Base-by-base conservation (phyloP, 139 green algal species). In the Zygnema cylindricum region DNA sequence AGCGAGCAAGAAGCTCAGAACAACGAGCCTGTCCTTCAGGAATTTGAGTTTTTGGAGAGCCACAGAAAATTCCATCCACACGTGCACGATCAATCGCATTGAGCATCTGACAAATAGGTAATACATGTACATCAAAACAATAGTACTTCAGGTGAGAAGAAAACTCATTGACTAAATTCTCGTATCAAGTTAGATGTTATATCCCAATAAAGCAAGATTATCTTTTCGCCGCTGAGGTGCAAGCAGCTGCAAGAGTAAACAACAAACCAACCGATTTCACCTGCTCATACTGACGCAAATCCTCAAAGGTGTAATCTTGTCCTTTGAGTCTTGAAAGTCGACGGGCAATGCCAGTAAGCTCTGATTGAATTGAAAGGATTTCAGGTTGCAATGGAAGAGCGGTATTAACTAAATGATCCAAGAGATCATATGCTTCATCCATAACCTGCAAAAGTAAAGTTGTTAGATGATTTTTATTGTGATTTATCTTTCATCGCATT, bases 31-130 rank as follows among this genome's bases (percentile, higher is more conserved):
- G 82, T 55, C 82, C 82, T 11, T 63, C 82, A 38, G 82, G 82
- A 33, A 88, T 38, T 35, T 32, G 36, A 35, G 54, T 86, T 16
- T 85, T 55, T 22, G 57, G 82, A 2, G 54, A 86, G 7, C 82
- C 82, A 23, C 69, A 69, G 73, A 88, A 88, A 35, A 88, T 85
- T 49, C 82, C 82, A 38, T 88, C 82, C 21, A 54, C 69, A 40
- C 82, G 82, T 36, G 81, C 39, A 23, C 57, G 81, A 38, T 88
- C 82, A 38, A 88, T 33, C 63, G 82, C 82, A 83, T 86, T 54
- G 0, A 88, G 33, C 73, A 63, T 63, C 49, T 63, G 49, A n/a
- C n/a, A n/a, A n/a, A n/a, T n/a, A n/a, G n/a, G n/a, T n/a, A n/a
- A n/a, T n/a, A n/a, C n/a, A n/a, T n/a, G n/a, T n/a, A n/a, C n/a